Evolutionary conservation across 2,329 filamentous ascomycete species (phyloP), one percentile per base, ranked within the genome.

Genomic region (Trichophyton mentagrophytes): DNA sequence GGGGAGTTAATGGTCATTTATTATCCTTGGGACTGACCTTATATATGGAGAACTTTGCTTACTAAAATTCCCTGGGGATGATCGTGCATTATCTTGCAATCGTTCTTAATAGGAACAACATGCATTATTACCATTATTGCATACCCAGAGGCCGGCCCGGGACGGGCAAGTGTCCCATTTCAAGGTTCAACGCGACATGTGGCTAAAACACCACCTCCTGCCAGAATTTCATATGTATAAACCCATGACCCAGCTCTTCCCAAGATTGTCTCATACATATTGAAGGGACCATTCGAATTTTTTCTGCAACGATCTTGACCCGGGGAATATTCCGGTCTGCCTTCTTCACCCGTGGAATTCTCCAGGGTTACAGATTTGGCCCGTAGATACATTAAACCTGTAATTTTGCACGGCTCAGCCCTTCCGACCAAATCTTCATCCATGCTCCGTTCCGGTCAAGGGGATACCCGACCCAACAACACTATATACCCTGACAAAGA

Each of bases 21-120:
- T 79, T 2, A 75, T 72, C 2, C 67, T 71, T 1, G 75, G 76
- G 58, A 77, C 79, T 73, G 77, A n/a, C 71, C 59, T 69, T 76
- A 64, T 66, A 71, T 15, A 66, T 71, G 62, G 33, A 38, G 33
- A 38, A 38, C 9, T 9, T 33, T n/a, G 68, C 1, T 70, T 67
- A 5, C 66, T 67, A 3, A 59, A 38, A 13, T 9, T 66, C 67
- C 1, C 57, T 55, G 9, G 36, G 47, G 17, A 56, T 57, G n/a
- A 56, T 20, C 33, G 13, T 9, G 69, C 20, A 47, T 25, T 9
- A 38, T 38, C 33, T 38, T 3, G 8, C 9, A 38, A 38, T 3
- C 9, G 3, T 38, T 2, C 11, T 13, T 38, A 38, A 9, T 8
- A 36, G 9, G 11, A 38, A 13, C 33, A 38, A 38, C 33, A 38